Evolutionary conservation across 768 basidiomycete genomes (phyloP), one percentile per base, ranked within the genome.

Genomic region (Naematelia aurantialba): DNA sequence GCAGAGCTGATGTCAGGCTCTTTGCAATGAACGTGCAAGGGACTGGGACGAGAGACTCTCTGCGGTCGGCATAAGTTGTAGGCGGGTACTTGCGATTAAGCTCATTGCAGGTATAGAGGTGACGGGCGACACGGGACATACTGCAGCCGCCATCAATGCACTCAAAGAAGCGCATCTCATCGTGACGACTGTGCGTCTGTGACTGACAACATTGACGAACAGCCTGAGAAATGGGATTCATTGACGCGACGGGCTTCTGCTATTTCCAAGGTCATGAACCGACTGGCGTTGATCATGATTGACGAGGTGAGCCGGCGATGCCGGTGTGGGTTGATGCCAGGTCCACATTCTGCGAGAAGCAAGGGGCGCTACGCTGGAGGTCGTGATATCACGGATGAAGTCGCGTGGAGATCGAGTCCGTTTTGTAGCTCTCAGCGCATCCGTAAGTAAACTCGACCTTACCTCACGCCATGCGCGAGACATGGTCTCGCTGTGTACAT

Each of bases 191-290:
- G 89, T 89, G 72, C 78, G 80, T 49, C 26, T 34, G 26, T 12
- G 30, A 31, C 39, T 5, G 19, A 46, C 31, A 19, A 22, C 54
- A 24, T 22, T 61, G 39, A 56, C 24, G 13, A 3, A 17, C 29
- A 74, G 88, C 89, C 89, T 1, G 94, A 99, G 78, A 99, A 99
- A 78, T 93, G 91, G 88, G 94, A 98, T 66, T 88, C 89, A 50
- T 78, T 99, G 56, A 97, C 93, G 4, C 82, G 94, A 19, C 47
- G 64, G 0, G n/a, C 26, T 10, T 27, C 34, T 53, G 86, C 87
- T 85, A 76, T 79, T 53, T 84, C 84, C 53, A 79, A 81, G n/a
- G 83, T 89, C 30, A 77, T 91, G 22, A 83, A 86, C 4, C 83
- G 85, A 53, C 83, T 94, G 34, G 81, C 84, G 46, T 80, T 97